Conservation (phyloP, 768 basidiomycete genomes). For the Amanita phalloides region DNA sequence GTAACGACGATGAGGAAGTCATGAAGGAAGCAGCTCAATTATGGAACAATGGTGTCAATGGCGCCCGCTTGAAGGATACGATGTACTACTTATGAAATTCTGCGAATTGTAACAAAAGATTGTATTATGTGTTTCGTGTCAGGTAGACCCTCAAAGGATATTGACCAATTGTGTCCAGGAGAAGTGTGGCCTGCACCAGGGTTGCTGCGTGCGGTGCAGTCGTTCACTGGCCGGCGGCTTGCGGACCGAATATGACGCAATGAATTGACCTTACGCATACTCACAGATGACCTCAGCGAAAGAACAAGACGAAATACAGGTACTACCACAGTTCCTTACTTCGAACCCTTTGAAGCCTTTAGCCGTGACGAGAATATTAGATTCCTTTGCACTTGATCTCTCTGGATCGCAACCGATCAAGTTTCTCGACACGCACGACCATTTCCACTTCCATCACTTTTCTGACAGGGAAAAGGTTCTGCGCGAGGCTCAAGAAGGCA, state of each 20-base stretch:
- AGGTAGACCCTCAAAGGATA: too few species aligned
- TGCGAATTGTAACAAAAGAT: neutral
- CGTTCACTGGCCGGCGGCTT: too few species aligned
- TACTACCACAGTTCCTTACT: constrained; percentile 55
- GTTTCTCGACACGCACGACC: constrained; percentile 62
- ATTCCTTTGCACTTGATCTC: constrained; percentile 23
- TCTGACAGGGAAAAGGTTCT: constrained; percentile 22
- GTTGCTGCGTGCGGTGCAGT: too few species aligned
- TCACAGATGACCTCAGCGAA: too few species aligned
- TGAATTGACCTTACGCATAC: too few species aligned
- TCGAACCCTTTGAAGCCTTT: constrained; percentile 30
- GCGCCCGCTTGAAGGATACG: constrained; percentile 42
- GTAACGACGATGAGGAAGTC: constrained; percentile 36
- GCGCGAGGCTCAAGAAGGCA: constrained; percentile 15
- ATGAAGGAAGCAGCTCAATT: constrained; percentile 37
- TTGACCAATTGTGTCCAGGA: too few species aligned
- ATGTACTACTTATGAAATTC: constrained; percentile 54
- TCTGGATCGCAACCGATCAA: constrained; percentile 19
- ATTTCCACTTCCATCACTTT: constrained; percentile 40
- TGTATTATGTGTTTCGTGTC: too few species aligned
- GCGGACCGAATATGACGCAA: too few species aligned
- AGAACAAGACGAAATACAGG: constrained; percentile 10
- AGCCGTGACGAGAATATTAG: constrained; percentile 28
- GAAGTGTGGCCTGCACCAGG: too few species aligned
- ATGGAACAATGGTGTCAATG: constrained; percentile 50